Base-by-base conservation (phyloP, 2,329 filamentous ascomycete genomes). In the Talaromyces piceae region DNA sequence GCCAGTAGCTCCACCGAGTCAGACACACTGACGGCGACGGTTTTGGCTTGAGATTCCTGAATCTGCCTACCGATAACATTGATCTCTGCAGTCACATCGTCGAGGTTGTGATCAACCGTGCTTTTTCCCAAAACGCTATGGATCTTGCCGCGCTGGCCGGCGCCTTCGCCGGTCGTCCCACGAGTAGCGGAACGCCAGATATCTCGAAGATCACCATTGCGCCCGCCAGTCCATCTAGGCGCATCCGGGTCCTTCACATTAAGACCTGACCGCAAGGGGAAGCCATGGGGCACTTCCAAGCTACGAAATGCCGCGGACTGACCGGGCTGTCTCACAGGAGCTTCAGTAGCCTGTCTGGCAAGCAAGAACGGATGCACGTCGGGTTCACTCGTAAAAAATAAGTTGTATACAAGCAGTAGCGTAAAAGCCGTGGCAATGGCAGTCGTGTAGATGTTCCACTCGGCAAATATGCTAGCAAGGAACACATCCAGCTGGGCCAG, bases 341-440 rank as follows among this genome's bases (percentile, higher is more conserved):
- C 87, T 47, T 86, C 79, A 57, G 84, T 78, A 2, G 89, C 82
- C 75, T 97, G 93, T 49, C 91, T 82, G 50, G 88, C 87, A 25
- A 98, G 83, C 45, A 97, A 80, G 69, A 95, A 84, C 28, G 93
- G 91, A 69, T 97, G 93, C 4, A 87, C 86, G 73, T 98, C 93
- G 5, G 93, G 87, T 49, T 96, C 91, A 54, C 82, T 80, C 47
- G 81, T 79, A 55, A 82, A 74, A 57, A 94, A 72, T 56, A 94
- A 71, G 41, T 84, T 80, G 69, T 88, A 90, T 52, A 83, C 77
- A 51, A 91, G 69, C 61, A 90, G 79, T 50, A 78, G 74, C 54
- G 84, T 73, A 41, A 96, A 75, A 54, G 80, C 63, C 22, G 84
- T 79, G 43, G 82, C 77, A 57, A 98, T 77, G 39, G 82, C 63